Conservation (phyloP, 2,329 filamentous ascomycete species). For the Phialophora expanda region DNA sequence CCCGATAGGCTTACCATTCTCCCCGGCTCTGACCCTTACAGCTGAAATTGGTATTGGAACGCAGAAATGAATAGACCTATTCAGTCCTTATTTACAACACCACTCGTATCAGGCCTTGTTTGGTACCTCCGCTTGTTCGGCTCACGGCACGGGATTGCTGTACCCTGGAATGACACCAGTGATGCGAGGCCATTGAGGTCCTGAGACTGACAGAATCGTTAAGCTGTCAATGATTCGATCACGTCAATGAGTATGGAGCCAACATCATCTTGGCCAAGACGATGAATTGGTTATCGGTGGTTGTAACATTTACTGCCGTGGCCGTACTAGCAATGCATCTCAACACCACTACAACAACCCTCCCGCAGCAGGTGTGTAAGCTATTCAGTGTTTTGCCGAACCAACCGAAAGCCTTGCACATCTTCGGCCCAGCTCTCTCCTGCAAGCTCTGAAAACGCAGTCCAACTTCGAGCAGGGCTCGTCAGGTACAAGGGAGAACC, state of each 20-base stretch:
- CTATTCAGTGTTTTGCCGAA: too few species aligned
- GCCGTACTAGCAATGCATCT: neutral
- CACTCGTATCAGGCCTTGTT: neutral
- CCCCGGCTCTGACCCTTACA: neutral
- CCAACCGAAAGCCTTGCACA: too few species aligned
- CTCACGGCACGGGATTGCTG: neutral
- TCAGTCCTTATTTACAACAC: neutral
- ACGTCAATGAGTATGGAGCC: neutral
- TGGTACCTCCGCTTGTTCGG: neutral
- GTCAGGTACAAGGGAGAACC: too few species aligned
- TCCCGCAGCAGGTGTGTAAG: too few species aligned
- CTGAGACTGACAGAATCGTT: neutral
- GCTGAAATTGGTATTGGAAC: neutral
- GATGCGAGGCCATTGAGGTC: neutral
- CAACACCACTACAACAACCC: neutral
- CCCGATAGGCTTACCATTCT: neutral
- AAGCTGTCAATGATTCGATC: neutral
- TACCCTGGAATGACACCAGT: neutral
- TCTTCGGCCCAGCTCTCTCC: too few species aligned
- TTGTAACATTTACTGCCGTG: neutral
- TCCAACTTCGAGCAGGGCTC: too few species aligned
- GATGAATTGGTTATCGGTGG: neutral
- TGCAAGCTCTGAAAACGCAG: too few species aligned
- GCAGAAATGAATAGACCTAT: neutral
- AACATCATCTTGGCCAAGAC: neutral